Base-by-base conservation (phyloP, 805 yeast species). In the Myxozyma neotropica region DNA sequence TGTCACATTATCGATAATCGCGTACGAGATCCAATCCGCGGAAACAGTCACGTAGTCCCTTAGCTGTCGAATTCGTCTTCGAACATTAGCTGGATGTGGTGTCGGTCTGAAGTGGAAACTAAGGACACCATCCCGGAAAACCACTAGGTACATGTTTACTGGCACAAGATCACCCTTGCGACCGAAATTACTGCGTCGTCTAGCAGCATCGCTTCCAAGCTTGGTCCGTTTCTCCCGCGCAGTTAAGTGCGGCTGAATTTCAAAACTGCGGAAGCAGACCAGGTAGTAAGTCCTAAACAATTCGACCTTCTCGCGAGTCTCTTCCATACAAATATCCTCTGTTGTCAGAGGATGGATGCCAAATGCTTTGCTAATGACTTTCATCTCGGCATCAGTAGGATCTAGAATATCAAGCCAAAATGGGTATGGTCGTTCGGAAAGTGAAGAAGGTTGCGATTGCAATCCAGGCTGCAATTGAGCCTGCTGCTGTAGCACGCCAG, bases 331-430 rank as follows among this genome's bases (percentile, higher is more conserved):
- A 49, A 93, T 92, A 75, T 93, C 99, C 71, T 93, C 99, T 0
- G 97, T 89, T 0, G 99, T 93, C 68, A 93, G 80, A 0, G 99
- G 99, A 73, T 93, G 99, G 57, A 93, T 89, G 0, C 96, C 96
- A 75, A 93, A 93, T 0, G 97, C 85, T 69, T 90, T 90, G 27
- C 95, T 83, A 13, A 93, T 68, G 0, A 87, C 94, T 69, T 93
- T 91, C 96, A 94, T 89, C 73, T 93, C 99, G 67, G 91, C 97
- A 70, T 94, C 98, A 0, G 96, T 88, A 10, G 99, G 99, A 69
- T 89, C 87, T 58, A 89, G 76, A 12, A 93, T 88, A 73, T 93
- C 98, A 10, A 93, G 78, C 99, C 99, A 93, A 33, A 61, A 61
- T 13, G 65, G 65, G 49, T 48, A 61, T 21, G 61, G 64, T 31